Conservation (phyloP, 2,329 filamentous ascomycete genomes). For the Xylariomycetidae sp. region DNA sequence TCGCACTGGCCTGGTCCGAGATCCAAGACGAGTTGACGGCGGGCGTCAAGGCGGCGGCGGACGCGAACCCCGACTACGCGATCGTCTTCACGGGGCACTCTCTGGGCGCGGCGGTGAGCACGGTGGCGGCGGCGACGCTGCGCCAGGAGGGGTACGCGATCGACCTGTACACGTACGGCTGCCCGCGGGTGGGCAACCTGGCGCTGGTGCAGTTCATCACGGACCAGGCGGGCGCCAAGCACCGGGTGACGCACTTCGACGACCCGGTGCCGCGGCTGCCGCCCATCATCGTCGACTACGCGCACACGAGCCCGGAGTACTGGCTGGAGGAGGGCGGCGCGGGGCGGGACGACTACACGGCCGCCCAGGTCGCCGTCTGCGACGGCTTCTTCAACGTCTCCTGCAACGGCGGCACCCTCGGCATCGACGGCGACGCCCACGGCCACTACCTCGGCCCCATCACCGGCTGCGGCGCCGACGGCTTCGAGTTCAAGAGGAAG, state of each 20-base stretch:
- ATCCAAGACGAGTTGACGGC: constrained; percentile 35
- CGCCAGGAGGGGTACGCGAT: constrained; percentile 39
- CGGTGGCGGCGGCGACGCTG: constrained; percentile 52
- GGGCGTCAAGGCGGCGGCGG: constrained; percentile 37
- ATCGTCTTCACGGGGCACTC: constrained; percentile 62
- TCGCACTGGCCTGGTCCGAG: constrained; percentile 53
- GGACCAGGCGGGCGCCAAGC: constrained; percentile 45
- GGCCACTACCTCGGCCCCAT: constrained; percentile 42
- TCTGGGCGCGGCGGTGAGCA: constrained; percentile 60
- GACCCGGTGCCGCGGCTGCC: constrained; percentile 67
- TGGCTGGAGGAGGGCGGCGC: constrained; percentile 42
- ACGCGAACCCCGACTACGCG: constrained; percentile 43
- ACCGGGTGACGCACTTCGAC: constrained; percentile 59
- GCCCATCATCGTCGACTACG: constrained; percentile 52
- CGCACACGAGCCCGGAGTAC: constrained; percentile 65
- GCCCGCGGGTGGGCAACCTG: constrained; percentile 58
- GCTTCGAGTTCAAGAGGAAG: constrained; percentile 15
- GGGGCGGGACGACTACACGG: constrained; percentile 29
- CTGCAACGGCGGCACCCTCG: constrained; percentile 43
- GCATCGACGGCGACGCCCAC: constrained; percentile 41
- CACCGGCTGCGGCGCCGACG: constrained; percentile 30
- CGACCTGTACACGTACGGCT: constrained; percentile 62
- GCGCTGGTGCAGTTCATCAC: constrained; percentile 49
- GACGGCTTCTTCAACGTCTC: constrained; percentile 37
- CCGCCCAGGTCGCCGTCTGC: constrained; percentile 40